phyloP scores from a whole-genome alignment of 2,329 filamentous ascomycete genomes.

The Lachnellula arida region DNA sequence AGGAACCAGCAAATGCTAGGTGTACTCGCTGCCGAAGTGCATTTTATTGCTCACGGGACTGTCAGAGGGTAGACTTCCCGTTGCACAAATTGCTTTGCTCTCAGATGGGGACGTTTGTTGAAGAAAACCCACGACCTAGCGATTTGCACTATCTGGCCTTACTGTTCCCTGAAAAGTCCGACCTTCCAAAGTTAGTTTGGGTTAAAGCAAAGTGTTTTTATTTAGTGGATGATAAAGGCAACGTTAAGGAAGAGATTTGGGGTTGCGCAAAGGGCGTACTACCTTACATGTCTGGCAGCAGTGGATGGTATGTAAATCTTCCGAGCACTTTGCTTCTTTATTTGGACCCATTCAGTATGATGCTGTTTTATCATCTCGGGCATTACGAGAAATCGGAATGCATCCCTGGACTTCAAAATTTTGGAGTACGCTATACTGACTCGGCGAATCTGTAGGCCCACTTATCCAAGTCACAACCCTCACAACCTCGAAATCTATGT shows the following conservation, averaged over 20 bases:
- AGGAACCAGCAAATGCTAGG: background rate
- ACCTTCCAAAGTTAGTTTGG: background rate
- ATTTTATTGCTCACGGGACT: conserved; percentile 3
- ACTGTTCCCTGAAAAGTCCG: background rate
- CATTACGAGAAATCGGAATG: too few species aligned
- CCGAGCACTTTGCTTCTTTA: too few species aligned
- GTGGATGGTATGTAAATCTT: too few species aligned
- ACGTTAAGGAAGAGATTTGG: background rate
- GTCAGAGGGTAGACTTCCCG: conserved; percentile 4
- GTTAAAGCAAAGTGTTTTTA: background rate
- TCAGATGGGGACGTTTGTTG: background rate
- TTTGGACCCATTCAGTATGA: too few species aligned
- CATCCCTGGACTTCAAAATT: too few species aligned
- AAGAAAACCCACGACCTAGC: background rate
- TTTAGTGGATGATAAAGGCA: background rate
- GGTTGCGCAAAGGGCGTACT: background rate
- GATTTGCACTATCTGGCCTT: background rate
- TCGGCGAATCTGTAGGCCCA: too few species aligned
- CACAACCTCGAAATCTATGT: too few species aligned
- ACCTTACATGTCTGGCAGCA: too few species aligned
- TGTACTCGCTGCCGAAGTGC: background rate
- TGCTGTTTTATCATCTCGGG: too few species aligned
- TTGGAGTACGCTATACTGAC: too few species aligned
- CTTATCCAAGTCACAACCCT: too few species aligned
- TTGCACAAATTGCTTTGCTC: conserved; percentile 8